A percentile compares a stretch with the other conserved stretches of the same genome.
Conservation (phyloP, 306 rosid genomes). For the Fragaria ananassa region DNA sequence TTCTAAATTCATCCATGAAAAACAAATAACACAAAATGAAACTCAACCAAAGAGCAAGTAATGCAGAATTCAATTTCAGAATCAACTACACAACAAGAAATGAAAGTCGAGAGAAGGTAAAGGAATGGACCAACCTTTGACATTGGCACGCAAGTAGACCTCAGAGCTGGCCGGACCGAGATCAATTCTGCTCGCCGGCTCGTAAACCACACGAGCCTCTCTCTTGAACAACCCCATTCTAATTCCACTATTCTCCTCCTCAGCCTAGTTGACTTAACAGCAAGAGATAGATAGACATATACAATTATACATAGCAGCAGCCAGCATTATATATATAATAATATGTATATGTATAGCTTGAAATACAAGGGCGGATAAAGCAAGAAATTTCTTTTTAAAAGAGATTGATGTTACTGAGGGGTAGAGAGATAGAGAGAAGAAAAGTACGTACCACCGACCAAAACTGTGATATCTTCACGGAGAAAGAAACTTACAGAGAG, state of each 20-base stretch:
- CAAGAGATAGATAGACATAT: background rate
- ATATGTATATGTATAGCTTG: background rate
- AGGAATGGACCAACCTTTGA: slow-evolving; percentile 47
- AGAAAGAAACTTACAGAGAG: background rate
- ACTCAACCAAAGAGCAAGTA: background rate
- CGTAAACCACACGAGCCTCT: slow-evolving; percentile 36
- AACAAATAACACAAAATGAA: background rate
- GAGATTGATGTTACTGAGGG: background rate
- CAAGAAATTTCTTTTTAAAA: background rate
- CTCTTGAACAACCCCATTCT: slow-evolving; percentile 44
- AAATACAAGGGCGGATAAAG: background rate
- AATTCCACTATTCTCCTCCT: background rate
- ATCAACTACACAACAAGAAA: background rate
- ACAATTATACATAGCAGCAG: no score
- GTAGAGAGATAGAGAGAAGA: background rate
- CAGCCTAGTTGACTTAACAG: background rate
- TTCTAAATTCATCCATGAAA: background rate
- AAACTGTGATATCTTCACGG: background rate
- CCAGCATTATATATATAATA: background rate
- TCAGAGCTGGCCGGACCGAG: slow-evolving; percentile 55
- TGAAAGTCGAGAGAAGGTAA: background rate
- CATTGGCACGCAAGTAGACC: slow-evolving; percentile 71
- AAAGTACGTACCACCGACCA: background rate
- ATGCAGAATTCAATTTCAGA: background rate
- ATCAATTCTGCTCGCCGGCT: slow-evolving; percentile 58